Base-by-base conservation (phyloP, 768 basidiomycete species). In the Coprinopsis strossmayeri region DNA sequence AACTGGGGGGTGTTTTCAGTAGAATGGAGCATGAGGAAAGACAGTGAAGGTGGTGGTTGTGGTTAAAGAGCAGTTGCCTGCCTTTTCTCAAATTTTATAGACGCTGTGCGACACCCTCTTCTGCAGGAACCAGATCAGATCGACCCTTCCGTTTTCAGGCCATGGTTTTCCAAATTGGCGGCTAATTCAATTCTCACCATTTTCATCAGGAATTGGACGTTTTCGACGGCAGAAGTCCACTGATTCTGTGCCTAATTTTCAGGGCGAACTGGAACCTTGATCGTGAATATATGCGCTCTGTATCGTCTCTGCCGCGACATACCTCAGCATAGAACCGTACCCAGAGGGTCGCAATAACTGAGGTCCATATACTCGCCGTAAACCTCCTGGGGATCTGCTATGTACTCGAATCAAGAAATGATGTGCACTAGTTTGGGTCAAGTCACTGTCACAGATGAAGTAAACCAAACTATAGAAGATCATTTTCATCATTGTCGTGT, bases 41-140 rank as follows among this genome's bases (percentile, higher is more conserved):
- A 49, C 26, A 39, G 40, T 26, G 67, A 64, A 64, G 62, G 70
- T 72, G 57, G 70, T 74, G 61, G 64, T 73, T 59, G 39, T 62
- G 64, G 64, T 66, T 59, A 66, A 69, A 74, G 69, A 69, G 64
- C 55, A 53, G 56, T 58, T 41, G 51, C 48, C 45, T 48, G 49
- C 45, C 48, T 57, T 51, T 57, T 55, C 55, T 54, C 56, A 54
- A 56, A 55, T 64, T 65, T 67, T 69, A 69, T 69, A 69, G 17
- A 7, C 35, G 10, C 9, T 7, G 10, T 52, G 56, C 53, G 57
- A 57, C 58, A 57, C 59, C 60, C 60, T 61, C 60, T 60, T 60
- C 45, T 11, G 20, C 41, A 39, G 34, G 32, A 41, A 61, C 64
- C 64, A 64, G 56, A n/a, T n/a, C n/a, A n/a, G n/a, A n/a, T n/a